Evolutionary conservation across 2,329 filamentous ascomycete species (phyloP).

Genomic region (Dactylellina parvicollis): DNA sequence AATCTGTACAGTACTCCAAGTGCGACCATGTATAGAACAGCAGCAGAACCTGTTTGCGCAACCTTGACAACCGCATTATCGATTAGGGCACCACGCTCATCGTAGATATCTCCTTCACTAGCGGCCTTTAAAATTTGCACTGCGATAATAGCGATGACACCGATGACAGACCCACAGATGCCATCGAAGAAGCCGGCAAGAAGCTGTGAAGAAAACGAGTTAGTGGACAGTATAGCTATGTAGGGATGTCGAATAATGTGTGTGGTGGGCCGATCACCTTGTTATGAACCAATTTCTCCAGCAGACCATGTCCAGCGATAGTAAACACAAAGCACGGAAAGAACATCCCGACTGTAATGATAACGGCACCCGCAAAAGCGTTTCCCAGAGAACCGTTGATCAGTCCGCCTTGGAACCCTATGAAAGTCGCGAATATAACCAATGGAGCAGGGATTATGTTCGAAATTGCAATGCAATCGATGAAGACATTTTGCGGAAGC

Average conservation of each 20-base stretch:
- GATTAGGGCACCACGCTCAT: background rate
- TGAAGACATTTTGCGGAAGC: slow-evolving; percentile 60
- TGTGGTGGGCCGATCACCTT: slow-evolving; percentile 56
- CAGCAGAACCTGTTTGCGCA: slow-evolving; percentile 58
- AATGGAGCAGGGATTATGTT: slow-evolving; percentile 60
- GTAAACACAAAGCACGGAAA: slow-evolving; percentile 61
- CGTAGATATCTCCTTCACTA: slow-evolving; percentile 28
- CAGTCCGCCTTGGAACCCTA: slow-evolving; percentile 60
- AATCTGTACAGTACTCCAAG: slow-evolving; percentile 57
- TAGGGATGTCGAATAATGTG: slow-evolving; percentile 5
- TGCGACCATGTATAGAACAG: slow-evolving; percentile 57
- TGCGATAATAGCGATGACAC: slow-evolving; percentile 59
- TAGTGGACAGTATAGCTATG: slow-evolving; percentile 21
- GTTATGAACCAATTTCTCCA: slow-evolving; percentile 60
- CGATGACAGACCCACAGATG: slow-evolving; percentile 59
- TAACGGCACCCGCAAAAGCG: slow-evolving; percentile 59
- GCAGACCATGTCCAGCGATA: slow-evolving; percentile 59
- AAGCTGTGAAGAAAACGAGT: slow-evolving; percentile 55
- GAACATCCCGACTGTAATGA: slow-evolving; percentile 61
- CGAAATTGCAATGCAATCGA: slow-evolving; percentile 57
- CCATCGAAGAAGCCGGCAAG: slow-evolving; percentile 60
- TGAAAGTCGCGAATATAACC: slow-evolving; percentile 60
- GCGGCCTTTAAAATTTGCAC: slow-evolving; percentile 59
- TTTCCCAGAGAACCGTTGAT: slow-evolving; percentile 57
- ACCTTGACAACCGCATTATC: slow-evolving; percentile 53